Base-by-base conservation (phyloP, 352 stramenopile genomes). In the Globisporangium mamillatum region DNA sequence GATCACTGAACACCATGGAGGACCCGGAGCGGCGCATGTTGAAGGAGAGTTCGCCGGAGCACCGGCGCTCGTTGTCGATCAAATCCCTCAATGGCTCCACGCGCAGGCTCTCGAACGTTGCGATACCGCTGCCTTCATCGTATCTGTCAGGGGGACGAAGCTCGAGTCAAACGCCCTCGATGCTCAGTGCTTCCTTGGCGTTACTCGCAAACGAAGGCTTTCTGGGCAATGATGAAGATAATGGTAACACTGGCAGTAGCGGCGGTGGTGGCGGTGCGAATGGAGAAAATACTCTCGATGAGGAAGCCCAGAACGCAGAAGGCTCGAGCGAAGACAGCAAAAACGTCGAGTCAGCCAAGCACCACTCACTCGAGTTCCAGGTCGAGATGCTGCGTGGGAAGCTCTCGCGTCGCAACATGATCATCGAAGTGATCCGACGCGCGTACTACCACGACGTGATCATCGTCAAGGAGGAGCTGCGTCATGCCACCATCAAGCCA, bases 381-480 rank as follows among this genome's bases (percentile, higher is more conserved):
- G 60, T 93, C 29, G 81, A 90, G 63, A 91, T 92, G 77, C 62
- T 92, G 46, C 80, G 80, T 22, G 81, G 86, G 10, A 89, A 86
- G 53, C 76, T 92, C 24, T 77, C 83, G 27, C 78, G 86, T 1
- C 83, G 83, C 46, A 93, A 93, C 66, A 80, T 86, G 57, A 72
- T 93, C 64, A 75, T 93, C 24, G 86, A 93, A 41, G 76, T 91
- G 38, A 86, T 93, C 61, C 82, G 87, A 1, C 77, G 79, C 14
- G 85, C 86, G 2, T 95, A 95, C 69, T 92, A 93, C 66, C 84
- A 89, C 60, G 86, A 93, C 69, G 79, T 95, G 27, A 82, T 95
- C 64, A 64, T 91, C n/a, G 76, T 95, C 53, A 95, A 95, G 64
- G 87, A 95, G 50, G 82, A 92, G 53, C 69, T 95, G 16, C 84